These are phyloP conservation scores for Dioszegia aurantiaca DNA, from an alignment of 768 basidiomycete species.

Conservation along the genomic window DNA sequence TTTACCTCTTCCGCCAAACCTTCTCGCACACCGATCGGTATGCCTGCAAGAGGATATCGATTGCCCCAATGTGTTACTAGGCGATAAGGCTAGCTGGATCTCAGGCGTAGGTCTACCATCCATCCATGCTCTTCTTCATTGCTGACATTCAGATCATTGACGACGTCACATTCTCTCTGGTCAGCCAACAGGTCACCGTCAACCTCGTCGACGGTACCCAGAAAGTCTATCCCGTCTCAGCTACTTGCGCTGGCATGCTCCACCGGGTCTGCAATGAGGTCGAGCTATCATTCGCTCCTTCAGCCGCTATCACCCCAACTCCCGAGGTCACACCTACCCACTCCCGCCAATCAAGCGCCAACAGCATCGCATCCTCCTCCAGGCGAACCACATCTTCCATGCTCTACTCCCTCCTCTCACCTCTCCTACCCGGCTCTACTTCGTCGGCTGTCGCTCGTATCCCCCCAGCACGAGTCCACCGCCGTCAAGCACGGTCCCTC, in stretches of 20 bases:
- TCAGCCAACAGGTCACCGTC: slow-evolving; percentile 32
- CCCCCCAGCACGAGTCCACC: slow-evolving; percentile 42
- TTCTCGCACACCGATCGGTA: slow-evolving; percentile 44
- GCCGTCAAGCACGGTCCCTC: slow-evolving; percentile 50
- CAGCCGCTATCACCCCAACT: slow-evolving; percentile 20
- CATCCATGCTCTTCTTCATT: not conserved
- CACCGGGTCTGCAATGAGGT: slow-evolving; percentile 44
- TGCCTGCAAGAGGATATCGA: slow-evolving; percentile 49
- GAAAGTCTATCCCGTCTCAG: slow-evolving; percentile 31
- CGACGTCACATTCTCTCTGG: slow-evolving; percentile 52
- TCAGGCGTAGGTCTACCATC: slow-evolving; percentile 32
- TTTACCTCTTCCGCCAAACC: slow-evolving; percentile 49
- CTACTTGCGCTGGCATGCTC: slow-evolving; percentile 27
- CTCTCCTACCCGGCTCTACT: slow-evolving; percentile 23
- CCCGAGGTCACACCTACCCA: slow-evolving; percentile 12
- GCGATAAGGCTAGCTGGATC: slow-evolving; percentile 53
- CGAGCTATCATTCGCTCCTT: slow-evolving; percentile 44
- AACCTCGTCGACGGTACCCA: slow-evolving; percentile 46
- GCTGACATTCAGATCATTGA: slow-evolving; percentile 35
- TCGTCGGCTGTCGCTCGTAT: slow-evolving; percentile 3
- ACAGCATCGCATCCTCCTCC: slow-evolving; percentile 15
- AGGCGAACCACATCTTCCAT: slow-evolving; percentile 39
- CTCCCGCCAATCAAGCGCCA: slow-evolving; percentile 9
- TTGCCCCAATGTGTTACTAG: slow-evolving; percentile 49
- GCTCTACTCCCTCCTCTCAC: slow-evolving; percentile 48